A percentile compares a stretch with the other conserved stretches of the same genome.
Conservation (phyloP, 495 filamentous ascomycete genomes). For the Neurospora intermedia region DNA sequence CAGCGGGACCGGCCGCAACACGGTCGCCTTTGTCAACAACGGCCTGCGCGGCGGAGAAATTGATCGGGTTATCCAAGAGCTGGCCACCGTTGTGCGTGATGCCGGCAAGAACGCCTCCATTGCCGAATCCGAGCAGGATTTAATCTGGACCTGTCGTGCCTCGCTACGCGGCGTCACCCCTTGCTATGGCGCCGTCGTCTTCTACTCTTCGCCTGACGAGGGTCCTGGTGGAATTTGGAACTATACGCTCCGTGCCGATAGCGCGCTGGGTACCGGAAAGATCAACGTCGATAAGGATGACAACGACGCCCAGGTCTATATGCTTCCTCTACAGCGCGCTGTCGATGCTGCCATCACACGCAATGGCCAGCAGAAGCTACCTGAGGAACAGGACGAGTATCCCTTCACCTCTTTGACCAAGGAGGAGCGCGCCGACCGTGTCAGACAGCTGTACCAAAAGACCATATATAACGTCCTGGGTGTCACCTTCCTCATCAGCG, state of each 20-base stretch:
- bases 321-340: constrained; percentile 66
- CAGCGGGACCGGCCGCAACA: constrained; percentile 40
- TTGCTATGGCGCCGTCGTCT: constrained; percentile 69
- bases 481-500: constrained; percentile 55
- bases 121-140: constrained; percentile 38
- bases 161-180: constrained; percentile 56
- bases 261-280: constrained; percentile 41
- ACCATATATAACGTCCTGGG: constrained; percentile 56
- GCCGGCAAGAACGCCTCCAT: constrained; percentile 47
- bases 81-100: constrained; percentile 39
- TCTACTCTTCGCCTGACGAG: constrained; percentile 60
- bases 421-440: constrained; percentile 48
- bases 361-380: constrained; percentile 33
- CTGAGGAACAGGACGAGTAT: constrained; percentile 48
- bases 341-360: constrained; percentile 62
- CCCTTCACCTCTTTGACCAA: constrained; percentile 59
- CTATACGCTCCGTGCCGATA: constrained; percentile 70
- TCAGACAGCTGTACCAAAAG: constrained; percentile 56
- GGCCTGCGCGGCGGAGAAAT: constrained; percentile 61
- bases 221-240: constrained; percentile 63
- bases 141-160: constrained; percentile 53
- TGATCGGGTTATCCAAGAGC: constrained; percentile 51
- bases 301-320: constrained; percentile 64
- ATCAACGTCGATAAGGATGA: constrained; percentile 46
- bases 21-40: constrained; percentile 71